Conservation (phyloP, 345 rosid genomes). For the Gossypium longicalyx region DNA sequence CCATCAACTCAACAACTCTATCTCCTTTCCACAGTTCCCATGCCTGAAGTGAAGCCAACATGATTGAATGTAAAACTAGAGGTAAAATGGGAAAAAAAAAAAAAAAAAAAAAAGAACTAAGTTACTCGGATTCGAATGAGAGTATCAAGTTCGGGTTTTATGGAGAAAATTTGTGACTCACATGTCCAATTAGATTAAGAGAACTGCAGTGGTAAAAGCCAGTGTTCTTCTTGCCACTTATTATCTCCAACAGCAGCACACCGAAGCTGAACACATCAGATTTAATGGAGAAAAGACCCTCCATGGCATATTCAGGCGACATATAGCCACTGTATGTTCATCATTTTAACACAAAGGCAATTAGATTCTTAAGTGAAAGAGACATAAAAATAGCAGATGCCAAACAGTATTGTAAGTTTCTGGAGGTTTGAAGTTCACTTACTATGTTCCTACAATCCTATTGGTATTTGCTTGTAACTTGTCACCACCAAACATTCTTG, state of each 20-base stretch:
- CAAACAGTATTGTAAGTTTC: not conserved
- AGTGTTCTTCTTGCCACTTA: slow-evolving; percentile 10
- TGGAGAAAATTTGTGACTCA: not conserved
- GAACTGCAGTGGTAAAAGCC: not conserved
- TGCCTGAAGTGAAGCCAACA: not conserved
- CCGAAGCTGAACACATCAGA: slow-evolving; percentile 19
- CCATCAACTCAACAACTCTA: slow-evolving; percentile 5
- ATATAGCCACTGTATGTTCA: slow-evolving; percentile 8
- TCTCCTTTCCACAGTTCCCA: slow-evolving; percentile 4
- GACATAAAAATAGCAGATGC: not conserved
- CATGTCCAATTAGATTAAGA: slow-evolving; percentile 15
- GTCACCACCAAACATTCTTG: slow-evolving; percentile 13
- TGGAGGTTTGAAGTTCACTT: not conserved
- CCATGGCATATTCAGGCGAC: slow-evolving; percentile 12
- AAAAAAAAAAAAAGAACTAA: not conserved
- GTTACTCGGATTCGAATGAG: no score
- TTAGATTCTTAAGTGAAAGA: not conserved
- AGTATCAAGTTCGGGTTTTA: no score
- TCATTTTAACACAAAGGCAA: not conserved
- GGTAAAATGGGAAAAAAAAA: not conserved
- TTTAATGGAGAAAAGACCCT: slow-evolving; percentile 12
- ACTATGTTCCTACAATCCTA: slow-evolving; percentile 16
- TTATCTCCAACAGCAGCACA: slow-evolving; percentile 9
- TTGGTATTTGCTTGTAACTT: slow-evolving; percentile 3
- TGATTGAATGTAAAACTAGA: not conserved